Percentiles rank a stretch among this genome's conserved stretches.
These are phyloP conservation scores for Sanguinoderma infundibulare DNA, from an alignment of 1,284 basidiomycete species.

Conservation along the genomic window DNA sequence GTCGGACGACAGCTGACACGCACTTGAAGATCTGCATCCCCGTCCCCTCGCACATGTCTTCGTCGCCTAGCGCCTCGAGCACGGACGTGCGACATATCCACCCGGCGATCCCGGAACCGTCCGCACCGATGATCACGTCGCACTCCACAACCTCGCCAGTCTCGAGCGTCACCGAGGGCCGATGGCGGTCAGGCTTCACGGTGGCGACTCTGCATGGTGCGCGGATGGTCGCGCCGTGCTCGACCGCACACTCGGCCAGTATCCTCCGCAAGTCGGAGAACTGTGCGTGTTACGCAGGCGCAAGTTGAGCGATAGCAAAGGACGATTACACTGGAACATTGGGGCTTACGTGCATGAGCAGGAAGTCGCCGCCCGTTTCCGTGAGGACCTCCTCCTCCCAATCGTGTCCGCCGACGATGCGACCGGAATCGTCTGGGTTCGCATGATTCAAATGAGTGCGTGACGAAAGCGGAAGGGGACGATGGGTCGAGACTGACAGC, in stretches of 20 bases:
- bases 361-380: slow-evolving; percentile 34
- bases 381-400: slow-evolving; percentile 34
- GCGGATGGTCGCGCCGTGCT: slow-evolving; percentile 29
- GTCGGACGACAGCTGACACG: slow-evolving; percentile 13
- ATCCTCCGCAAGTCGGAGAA: slow-evolving; percentile 32
- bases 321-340: no score
- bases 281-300: no score
- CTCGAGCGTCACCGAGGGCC: slow-evolving; percentile 31
- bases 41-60: slow-evolving; percentile 7
- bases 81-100: slow-evolving; percentile 29
- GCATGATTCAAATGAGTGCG: background rate
- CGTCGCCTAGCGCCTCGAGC: slow-evolving; percentile 21
- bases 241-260: slow-evolving; percentile 28
- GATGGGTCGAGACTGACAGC: slow-evolving; percentile 4
- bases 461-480: background rate
- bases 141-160: slow-evolving; percentile 33
- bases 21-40: slow-evolving; percentile 26
- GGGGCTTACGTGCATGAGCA: slow-evolving; percentile 14
- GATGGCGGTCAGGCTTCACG: slow-evolving; percentile 15
- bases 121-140: slow-evolving; percentile 38
- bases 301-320: background rate
- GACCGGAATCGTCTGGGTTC: slow-evolving; percentile 29
- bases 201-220: slow-evolving; percentile 15
- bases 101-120: slow-evolving; percentile 25
- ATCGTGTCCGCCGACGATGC: slow-evolving; percentile 24